A percentile compares a stretch with the other conserved stretches of the same genome.
phyloP scores from a whole-genome alignment of 177 flowering plant species.

The Vitis hybrid region DNA sequence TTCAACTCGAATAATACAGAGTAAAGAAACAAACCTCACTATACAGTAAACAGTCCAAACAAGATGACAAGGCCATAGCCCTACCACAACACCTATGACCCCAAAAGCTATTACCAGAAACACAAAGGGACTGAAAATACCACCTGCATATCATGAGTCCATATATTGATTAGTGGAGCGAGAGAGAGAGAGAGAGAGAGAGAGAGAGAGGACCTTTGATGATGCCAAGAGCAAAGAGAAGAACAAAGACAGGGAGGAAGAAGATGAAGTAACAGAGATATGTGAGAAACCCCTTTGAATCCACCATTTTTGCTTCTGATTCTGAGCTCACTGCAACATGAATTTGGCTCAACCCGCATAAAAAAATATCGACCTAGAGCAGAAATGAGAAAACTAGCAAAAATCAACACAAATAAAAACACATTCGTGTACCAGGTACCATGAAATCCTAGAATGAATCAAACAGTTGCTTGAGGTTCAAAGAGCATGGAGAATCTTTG shows the following conservation, averaged over 20 bases:
- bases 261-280: slow-evolving; percentile 10
- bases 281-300: slow-evolving; percentile 6
- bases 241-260: slow-evolving; percentile 13
- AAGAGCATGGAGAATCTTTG: no score
- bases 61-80: slow-evolving; percentile 23
- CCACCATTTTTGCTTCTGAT: neutral
- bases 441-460: no score
- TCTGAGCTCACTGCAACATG: neutral
- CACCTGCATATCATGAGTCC: slow-evolving; percentile 11
- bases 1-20: no score
- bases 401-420: no score
- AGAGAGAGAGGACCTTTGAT: slow-evolving; percentile 12
- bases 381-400: no score
- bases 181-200: neutral
- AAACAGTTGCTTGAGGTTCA: no score
- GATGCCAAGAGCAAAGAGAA: slow-evolving; percentile 17
- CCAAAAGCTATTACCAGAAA: slow-evolving; percentile 18
- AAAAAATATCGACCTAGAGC: no score
- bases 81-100: slow-evolving; percentile 16
- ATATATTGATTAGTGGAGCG: neutral
- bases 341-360: no score
- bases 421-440: no score
- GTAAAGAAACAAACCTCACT: no score
- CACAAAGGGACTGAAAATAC: slow-evolving; percentile 19
- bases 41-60: slow-evolving; percentile 20